Base-by-base conservation (phyloP, 257 asterid species). In the Rauvolfia tetraphylla region DNA sequence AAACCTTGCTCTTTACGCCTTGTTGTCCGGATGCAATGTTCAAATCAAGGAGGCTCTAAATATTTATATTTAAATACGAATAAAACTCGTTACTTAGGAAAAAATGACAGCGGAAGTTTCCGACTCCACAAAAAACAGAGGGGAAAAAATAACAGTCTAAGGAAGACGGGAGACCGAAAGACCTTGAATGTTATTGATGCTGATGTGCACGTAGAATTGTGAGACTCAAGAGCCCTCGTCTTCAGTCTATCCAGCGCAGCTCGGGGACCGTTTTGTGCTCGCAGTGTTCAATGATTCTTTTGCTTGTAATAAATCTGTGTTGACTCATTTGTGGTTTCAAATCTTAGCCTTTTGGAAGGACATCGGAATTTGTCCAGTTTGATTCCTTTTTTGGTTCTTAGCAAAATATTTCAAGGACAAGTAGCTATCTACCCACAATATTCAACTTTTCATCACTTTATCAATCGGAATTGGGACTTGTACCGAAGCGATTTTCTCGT, bases 261-360 rank as follows among this genome's bases (percentile, higher is more conserved):
- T 39, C 74, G 11, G 80, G 75, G 68, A 71, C 79, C 49, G 11
- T 23, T 13, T 27, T 76, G 82, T 68, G 27, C 54, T 27, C 72
- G 81, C 62, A 25, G 62, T 65, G 80, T 78, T 27, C 61, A 80
- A 62, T 75, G 42, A 80, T 79, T 62, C 42, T 75, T 46, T 74
- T 29, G 44, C 61, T 69, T 65, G 68, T 72, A 69, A 63, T 39
- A n/a, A 74, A 72, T 48, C 49, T 65, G 42, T 38, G 79, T 86
- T 79, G 83, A 42, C 75, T 42, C 81, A 44, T 80, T 81, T 83
- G 79, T 83, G 61, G n/a, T 38, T 76, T 54, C 20, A 41, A 62
- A 20, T 23, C 31, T 10, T 57, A 3, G 53, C 61, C 2, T 39
- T 34, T 10, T 1, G 14, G 7, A 22, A 44, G 27, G 53, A 58